Base-by-base conservation (phyloP, 148 eudicot genomes). In the Rhododendron williamsianum region DNA sequence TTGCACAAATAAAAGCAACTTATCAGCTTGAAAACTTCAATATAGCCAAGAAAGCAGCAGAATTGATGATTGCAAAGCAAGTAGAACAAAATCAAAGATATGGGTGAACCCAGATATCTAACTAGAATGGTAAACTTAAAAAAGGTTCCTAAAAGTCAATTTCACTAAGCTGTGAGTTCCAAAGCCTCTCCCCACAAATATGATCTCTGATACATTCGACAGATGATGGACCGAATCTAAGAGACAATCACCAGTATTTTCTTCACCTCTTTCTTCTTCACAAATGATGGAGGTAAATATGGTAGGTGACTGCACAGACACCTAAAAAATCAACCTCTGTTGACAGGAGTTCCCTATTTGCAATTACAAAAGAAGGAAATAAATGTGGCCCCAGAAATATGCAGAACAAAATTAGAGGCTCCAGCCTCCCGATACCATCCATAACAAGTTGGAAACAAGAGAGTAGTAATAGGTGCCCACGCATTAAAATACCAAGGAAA, bases 1-100 rank as follows among this genome's bases (percentile, higher is more conserved):
- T 80, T 80, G 82, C 23, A 80, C 63, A 33, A 78, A 51, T 51
- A 80, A 63, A 51, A 27, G 82, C 63, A 80, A 51, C 63, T n/a
- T 49, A 51, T 16, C 82, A 80, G 13, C 63, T 15, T 80, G 82
- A 30, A 49, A 80, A 80, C 63, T 27, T 80, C 41, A 6, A 51
- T 51, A 15, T 51, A 10, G 19, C 4, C 41, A 0, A 9, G 13
- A 80, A 48, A 51, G 41, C 82, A 80, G 30, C 18, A 80, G 63
- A 80, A 51, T 27, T 16, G 52, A 80, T 51, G 41, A 27, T 51
- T 27, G 82, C 41, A 80, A 80, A 80, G 38, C 56, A 46, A 78
- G 56, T 27, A 27, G 41, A 80, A 80, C 82, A 27, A 30, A 71
- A 51, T 30, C 41, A 79, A 79, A 43, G 33, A 23, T 77, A 77